Conservation (phyloP, 2,329 filamentous ascomycete genomes). For the Aureobasidium sp. region DNA sequence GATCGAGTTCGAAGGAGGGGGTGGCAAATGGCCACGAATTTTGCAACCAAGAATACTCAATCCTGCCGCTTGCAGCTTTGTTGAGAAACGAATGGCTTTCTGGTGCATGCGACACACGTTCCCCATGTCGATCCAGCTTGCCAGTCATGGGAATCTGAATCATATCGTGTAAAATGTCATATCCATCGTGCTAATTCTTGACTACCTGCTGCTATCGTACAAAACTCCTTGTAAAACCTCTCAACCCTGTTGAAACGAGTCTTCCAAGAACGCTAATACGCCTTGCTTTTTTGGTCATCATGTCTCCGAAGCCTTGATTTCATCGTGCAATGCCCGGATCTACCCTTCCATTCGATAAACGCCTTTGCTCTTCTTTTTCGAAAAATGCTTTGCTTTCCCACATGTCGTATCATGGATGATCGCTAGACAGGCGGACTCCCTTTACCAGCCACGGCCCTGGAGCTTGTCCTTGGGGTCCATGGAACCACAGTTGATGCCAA, state of each 20-base stretch:
- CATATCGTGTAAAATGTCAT: background rate
- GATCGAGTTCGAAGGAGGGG: too few relatives aligned
- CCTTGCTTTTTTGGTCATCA: slow-evolving; percentile 1
- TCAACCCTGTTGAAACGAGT: background rate
- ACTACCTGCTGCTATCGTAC: background rate
- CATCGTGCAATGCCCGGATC: background rate
- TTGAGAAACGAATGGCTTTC: background rate
- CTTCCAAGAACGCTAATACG: slow-evolving; percentile 9
- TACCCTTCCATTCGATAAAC: background rate
- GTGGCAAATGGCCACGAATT: too few relatives aligned
- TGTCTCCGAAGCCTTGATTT: background rate
- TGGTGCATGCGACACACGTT: background rate
- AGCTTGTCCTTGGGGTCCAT: slow-evolving; percentile 76
- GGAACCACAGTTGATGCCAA: slow-evolving; percentile 77
- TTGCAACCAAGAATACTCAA: background rate
- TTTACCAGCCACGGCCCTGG: slow-evolving; percentile 74
- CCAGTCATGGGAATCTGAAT: background rate
- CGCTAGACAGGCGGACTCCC: background rate
- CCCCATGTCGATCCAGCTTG: background rate
- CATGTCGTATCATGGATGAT: background rate
- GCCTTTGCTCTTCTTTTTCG: background rate
- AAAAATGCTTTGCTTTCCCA: background rate
- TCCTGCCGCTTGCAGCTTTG: background rate
- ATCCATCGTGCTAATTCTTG: background rate
- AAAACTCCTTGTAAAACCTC: background rate